Conservation (phyloP, 257 asterid species). For the Primulina tabacum region DNA sequence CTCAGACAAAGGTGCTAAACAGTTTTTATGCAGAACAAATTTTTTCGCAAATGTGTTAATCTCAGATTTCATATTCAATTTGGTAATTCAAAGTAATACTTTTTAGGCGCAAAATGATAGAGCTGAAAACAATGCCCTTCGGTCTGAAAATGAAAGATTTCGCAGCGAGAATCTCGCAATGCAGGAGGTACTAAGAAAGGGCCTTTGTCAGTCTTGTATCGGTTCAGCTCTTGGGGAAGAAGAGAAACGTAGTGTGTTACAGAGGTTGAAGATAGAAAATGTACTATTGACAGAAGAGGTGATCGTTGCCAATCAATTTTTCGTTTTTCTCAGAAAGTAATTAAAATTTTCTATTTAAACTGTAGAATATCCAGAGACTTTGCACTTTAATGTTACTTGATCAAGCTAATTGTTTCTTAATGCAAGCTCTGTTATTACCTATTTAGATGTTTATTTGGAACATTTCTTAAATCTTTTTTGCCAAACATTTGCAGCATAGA, state of each 20-base stretch:
- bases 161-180: conserved; percentile 53
- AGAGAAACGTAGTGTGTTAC: conserved; percentile 33
- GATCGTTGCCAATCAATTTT: neutral
- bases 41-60: neutral
- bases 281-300: conserved; percentile 54
- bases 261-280: conserved; percentile 49
- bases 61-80: neutral
- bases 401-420: neutral
- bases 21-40: neutral
- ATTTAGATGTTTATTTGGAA: conserved; percentile 15
- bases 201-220: conserved; percentile 40
- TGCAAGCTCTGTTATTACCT: conserved; percentile 6
- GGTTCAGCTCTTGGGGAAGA: conserved; percentile 38
- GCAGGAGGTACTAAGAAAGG: conserved; percentile 43
- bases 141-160: conserved; percentile 48
- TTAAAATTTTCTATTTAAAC: too few species aligned
- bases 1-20: conserved; percentile 48
- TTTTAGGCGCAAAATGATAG: conserved; percentile 51
- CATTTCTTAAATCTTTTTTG: neutral
- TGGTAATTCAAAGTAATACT: neutral
- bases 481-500: conserved; percentile 36
- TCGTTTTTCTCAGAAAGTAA: neutral
- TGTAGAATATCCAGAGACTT: neutral
- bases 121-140: conserved; percentile 48
- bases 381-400: neutral